Evolutionary conservation across 768 basidiomycete genomes (phyloP), one percentile per base, ranked within the genome.

Genomic region (Macrolepiota albuminosa): DNA sequence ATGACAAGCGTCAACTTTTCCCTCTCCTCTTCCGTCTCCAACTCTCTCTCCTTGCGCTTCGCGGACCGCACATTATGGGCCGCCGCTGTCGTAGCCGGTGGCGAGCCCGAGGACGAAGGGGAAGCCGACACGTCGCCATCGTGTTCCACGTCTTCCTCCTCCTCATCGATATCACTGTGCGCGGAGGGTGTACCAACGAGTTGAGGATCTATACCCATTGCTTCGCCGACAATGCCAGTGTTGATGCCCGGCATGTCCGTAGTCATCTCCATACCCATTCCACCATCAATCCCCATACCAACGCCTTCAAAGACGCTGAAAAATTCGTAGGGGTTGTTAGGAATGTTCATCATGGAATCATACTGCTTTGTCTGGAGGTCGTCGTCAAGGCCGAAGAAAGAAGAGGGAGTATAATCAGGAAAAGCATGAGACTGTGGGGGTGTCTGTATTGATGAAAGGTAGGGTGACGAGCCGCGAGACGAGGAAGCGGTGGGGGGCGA

Each of bases 151-250:
- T 66, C 67, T 8, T 70, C 64, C 33, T 72, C 70, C 26, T 83
- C 67, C 61, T 72, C 59, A 69, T 71, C 68, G 63, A 78, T 72
- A 66, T 83, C 73, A 62, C 70, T 65, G 67, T 55, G 75, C 4
- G 70, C 64, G 29, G 85, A 70, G 4, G 87, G 87, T 0, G 88
- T 87, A 43, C 79, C 85, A 58, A 91, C 86, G 56, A 91, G 84
- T 70, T 88, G 87, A 0, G 91, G 90, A 70, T 93, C 88, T 69
- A 93, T 92, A 49, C 70, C 76, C 56, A 67, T 64, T 33, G 59
- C 56, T 58, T 61, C 54, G 42, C 31, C 50, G 2, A 56, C 54
- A 26, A 59, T 49, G n/a, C 40, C 56, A 45, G 54, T 58, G 31
- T 6, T 43, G 36, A 62, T 52, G n/a, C 37, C 58, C 1, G 63